Evolutionary conservation across 345 rosid species (phyloP), one percentile per base, ranked within the genome.

Genomic region (Melastoma malabathricum): DNA sequence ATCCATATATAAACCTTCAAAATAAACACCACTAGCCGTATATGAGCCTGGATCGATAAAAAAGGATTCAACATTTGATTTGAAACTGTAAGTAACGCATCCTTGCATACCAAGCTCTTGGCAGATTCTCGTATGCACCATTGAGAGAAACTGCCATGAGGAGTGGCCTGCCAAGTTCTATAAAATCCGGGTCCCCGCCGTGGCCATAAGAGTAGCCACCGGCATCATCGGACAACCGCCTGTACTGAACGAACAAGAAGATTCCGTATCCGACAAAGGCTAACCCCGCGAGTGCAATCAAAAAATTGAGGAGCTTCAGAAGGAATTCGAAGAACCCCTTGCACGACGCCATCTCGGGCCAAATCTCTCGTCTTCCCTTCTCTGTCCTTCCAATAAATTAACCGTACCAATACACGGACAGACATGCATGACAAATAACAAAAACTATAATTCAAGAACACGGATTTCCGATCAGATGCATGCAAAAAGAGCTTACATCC

Each of bases 191-290:
- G 38, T 66, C 56, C 43, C 68, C 71, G 54, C 51, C 70, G 52
- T 49, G 56, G 1, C 25, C 19, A 15, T 78, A 63, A 8, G 67
- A 55, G 50, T 67, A 51, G 41, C 69, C 60, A 44, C 56, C 15
- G 4, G 54, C 31, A 52, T 57, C 59, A 7, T 56, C 71, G 1
- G 75, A 58, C 0, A 71, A 75, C 43, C 59, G 64, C 68, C 70
- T 64, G 61, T 74, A 92, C 77, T 77, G 75, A 13, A 92, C 88
- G 52, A 87, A 87, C 75, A 92, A 76, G 78, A 87, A 92, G 64
- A 92, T 84, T 45, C 98, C 98, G 63, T 79, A 87, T 15, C 96
- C 96, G 70, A 82, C 74, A 85, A 92, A 82, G 27, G 87, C 77
- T 63, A 87, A 79, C 50, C 98, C 98, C 63, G 10, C 80, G 66